phyloP scores from a whole-genome alignment of 2,329 filamentous ascomycete genomes.

The Fusarium oligoseptatum region DNA sequence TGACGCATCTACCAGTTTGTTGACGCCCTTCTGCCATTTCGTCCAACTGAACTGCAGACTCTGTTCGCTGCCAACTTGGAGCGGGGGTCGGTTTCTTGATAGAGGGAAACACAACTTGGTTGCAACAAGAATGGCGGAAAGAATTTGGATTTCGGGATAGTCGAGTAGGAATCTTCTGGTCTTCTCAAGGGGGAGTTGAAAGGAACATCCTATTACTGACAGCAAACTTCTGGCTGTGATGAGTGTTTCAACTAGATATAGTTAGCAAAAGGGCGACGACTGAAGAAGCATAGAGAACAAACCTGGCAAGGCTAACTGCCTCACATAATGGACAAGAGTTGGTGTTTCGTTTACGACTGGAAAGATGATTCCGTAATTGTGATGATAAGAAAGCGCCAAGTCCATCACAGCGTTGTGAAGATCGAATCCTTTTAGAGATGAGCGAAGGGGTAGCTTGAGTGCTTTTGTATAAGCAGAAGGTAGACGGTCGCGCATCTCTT shows the following conservation, averaged over 20 bases:
- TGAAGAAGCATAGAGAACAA: slow-evolving; percentile 30
- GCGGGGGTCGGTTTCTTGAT: slow-evolving; percentile 64
- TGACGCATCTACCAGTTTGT: slow-evolving; percentile 33
- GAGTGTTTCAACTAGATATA: slow-evolving; percentile 66
- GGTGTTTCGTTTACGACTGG: slow-evolving; percentile 79
- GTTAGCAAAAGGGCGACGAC: slow-evolving; percentile 41
- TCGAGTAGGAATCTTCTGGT: slow-evolving; percentile 63
- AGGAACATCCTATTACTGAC: slow-evolving; percentile 63
- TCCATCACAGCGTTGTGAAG: slow-evolving; percentile 76
- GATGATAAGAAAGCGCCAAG: slow-evolving; percentile 72
- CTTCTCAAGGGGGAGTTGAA: slow-evolving; percentile 63
- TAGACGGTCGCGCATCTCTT: slow-evolving; percentile 74
- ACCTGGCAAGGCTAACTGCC: slow-evolving; percentile 81
- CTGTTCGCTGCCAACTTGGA: slow-evolving; percentile 30
- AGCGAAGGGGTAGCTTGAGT: slow-evolving; percentile 64
- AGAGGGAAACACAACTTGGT: slow-evolving; percentile 86
- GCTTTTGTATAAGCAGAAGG: slow-evolving; percentile 71
- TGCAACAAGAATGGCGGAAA: slow-evolving; percentile 78
- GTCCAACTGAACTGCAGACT: slow-evolving; percentile 73
- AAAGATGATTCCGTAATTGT: slow-evolving; percentile 77
- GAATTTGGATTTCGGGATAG: slow-evolving; percentile 81
- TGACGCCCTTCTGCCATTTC: slow-evolving; percentile 71
- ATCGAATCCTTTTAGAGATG: slow-evolving; percentile 63
- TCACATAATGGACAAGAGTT: slow-evolving; percentile 77
- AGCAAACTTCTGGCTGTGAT: slow-evolving; percentile 60